Base-by-base conservation (phyloP, 2,329 filamentous ascomycete genomes). In the Hymenoscyphus fraxineus region DNA sequence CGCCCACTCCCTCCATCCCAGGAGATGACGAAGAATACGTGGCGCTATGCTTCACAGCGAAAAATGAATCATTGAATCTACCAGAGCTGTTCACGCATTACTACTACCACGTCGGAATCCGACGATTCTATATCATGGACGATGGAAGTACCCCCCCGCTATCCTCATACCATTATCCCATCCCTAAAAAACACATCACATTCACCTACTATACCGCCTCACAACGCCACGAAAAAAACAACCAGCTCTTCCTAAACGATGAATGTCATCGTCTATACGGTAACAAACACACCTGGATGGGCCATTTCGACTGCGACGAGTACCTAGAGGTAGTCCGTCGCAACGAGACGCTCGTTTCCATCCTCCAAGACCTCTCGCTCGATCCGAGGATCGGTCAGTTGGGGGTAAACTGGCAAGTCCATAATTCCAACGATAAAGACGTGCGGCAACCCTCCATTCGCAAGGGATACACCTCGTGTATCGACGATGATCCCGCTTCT, bases 1-100 rank as follows among this genome's bases (percentile, higher is more conserved):
- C 44, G 44, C 58, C 38, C 6, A 19, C 58, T 27, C 58, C 58
- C n/a, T 59, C 58, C 22, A 59, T 59, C 38, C 7, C 58, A 13
- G 58, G 35, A 10, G 58, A 59, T 40, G 58, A 59, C 12, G 58
- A 59, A 27, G 58, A 59, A 59, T 59, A 59, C 31, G 58, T 59
- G 38, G 58, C 58, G 10, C n/a, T 59, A 12, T 59, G 58, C 31
- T 59, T 59, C 38, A 59, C 58, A 1, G 58, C 58, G 2, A 59
- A 59, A 44, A 59, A 59, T n/a, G 58, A 59, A 31, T 59, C 58
- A 27, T 38, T 59, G 15, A 59, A 59, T 44, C 22, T 59, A 10
- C 58, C 58, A 27, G 58, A 59, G 44, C 58, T 59, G 7, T 59
- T 59, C 39, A 59, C 58, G 35, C 58, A 59, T 22, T 59, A 59